These are phyloP conservation scores for Cytospora paraplurivora DNA, from an alignment of 2,329 filamentous ascomycete species.

Conservation along the genomic window DNA sequence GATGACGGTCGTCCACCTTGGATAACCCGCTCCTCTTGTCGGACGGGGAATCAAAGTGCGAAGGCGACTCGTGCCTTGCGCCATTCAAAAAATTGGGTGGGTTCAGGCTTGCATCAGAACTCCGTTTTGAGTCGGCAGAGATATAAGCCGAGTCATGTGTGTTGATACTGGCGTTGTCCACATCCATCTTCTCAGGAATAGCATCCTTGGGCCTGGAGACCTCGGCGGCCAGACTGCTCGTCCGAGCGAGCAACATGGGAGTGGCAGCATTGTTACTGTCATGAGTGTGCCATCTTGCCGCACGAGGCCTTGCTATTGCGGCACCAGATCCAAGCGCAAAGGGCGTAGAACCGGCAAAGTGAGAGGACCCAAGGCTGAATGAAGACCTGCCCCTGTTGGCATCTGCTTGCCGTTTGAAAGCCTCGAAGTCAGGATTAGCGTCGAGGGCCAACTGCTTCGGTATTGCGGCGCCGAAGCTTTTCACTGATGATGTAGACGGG, in stretches of 20 bases:
- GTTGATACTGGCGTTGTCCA: conserved; percentile 49
- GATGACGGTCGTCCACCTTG: conserved; percentile 54
- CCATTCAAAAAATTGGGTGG: conserved; percentile 42
- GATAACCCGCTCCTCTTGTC: conserved; percentile 41
- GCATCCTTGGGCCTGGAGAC: conserved; percentile 31
- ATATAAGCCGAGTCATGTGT: conserved; percentile 57
- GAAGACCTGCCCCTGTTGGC: conserved; percentile 53
- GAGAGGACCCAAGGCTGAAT: conserved; percentile 50
- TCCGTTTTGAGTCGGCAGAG: conserved; percentile 57
- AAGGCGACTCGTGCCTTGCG: conserved; percentile 51
- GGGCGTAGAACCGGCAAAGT: conserved; percentile 44
- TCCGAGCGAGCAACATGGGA: conserved; percentile 10
- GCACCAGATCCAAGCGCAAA: conserved; percentile 30
- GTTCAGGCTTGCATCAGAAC: conserved; percentile 51
- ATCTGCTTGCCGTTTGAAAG: conserved; percentile 74
- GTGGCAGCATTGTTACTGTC: conserved; percentile 42
- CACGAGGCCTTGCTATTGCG: conserved; percentile 43
- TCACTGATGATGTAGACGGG: conserved; percentile 68
- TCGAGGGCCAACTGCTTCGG: conserved; percentile 72
- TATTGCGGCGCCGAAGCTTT: conserved; percentile 67
- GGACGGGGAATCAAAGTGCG: conserved; percentile 43
- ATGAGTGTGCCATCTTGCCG: conserved; percentile 52
- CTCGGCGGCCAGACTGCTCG: conserved; percentile 6
- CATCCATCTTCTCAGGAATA: conserved; percentile 42
- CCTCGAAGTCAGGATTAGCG: conserved; percentile 79